These are phyloP conservation scores for Lecanicillium sp. DNA, from an alignment of 2,329 filamentous ascomycete species.

Conservation along the genomic window DNA sequence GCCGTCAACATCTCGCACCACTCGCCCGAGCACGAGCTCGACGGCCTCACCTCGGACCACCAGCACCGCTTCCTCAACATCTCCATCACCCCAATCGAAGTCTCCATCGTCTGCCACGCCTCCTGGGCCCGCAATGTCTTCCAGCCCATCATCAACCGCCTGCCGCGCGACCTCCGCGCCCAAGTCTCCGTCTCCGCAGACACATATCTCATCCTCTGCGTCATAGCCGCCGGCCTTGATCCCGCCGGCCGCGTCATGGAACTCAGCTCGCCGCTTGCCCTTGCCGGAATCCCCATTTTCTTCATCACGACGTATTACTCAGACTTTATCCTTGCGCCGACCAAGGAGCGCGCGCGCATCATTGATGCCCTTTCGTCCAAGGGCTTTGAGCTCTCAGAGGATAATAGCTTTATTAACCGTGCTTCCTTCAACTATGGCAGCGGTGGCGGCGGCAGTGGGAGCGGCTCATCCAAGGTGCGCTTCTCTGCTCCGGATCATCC, in stretches of 20 bases:
- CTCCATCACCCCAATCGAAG: slow-evolving; percentile 85
- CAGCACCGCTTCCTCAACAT: slow-evolving; percentile 85
- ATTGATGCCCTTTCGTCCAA: slow-evolving; percentile 66
- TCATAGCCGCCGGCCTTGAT: slow-evolving; percentile 83
- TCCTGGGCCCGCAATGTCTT: slow-evolving; percentile 69
- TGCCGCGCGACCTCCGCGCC: slow-evolving; percentile 44
- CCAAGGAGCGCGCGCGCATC: slow-evolving; percentile 64
- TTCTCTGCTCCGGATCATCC: slow-evolving; percentile 57
- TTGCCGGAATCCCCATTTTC: slow-evolving; percentile 92
- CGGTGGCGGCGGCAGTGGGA: no score
- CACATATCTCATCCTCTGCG: slow-evolving; percentile 79
- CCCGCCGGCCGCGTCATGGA: slow-evolving; percentile 88
- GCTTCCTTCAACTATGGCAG: slow-evolving; percentile 26
- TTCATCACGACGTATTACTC: slow-evolving; percentile 98
- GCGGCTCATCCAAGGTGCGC: slow-evolving; percentile 24
- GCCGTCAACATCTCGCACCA: slow-evolving; percentile 26
- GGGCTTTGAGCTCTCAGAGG: slow-evolving; percentile 77
- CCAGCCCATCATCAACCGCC: slow-evolving; percentile 55
- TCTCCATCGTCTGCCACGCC: slow-evolving; percentile 81
- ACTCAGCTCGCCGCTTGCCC: slow-evolving; percentile 78
- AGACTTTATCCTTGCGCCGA: slow-evolving; percentile 89
- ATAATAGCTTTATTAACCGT: slow-evolving; percentile 55
- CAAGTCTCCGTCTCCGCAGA: slow-evolving; percentile 67
- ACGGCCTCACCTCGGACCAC: slow-evolving; percentile 40
- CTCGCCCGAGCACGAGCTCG: slow-evolving; percentile 28